These are phyloP conservation scores for Pestalotiopsis sp. DNA, from an alignment of 2,329 filamentous ascomycete genomes.

Conservation along the genomic window DNA sequence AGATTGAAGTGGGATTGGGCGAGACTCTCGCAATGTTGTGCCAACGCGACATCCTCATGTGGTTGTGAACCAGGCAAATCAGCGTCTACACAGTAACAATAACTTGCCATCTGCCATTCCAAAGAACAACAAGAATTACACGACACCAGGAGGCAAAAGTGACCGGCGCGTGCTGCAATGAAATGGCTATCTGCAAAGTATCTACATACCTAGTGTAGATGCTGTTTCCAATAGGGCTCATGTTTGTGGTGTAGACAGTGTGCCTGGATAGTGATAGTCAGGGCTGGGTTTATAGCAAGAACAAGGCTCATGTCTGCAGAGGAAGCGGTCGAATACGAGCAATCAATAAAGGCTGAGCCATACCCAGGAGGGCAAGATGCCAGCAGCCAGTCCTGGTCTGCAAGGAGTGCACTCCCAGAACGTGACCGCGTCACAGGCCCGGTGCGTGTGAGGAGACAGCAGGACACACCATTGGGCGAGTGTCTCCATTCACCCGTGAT, in stretches of 20 bases:
- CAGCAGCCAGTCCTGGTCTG: neutral
- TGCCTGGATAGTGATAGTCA: neutral
- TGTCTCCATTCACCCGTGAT: constrained; percentile 3
- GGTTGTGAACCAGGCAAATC: neutral
- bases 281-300: neutral
- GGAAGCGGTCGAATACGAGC: neutral
- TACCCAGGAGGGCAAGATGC: neutral
- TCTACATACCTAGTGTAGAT: too few relatives aligned
- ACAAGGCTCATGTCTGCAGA: neutral
- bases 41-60: neutral
- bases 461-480: neutral
- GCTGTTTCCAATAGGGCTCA: too few relatives aligned
- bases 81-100: neutral
- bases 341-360: neutral
- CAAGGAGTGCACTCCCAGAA: neutral
- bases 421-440: constrained; percentile 3
- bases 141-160: neutral
- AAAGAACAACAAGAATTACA: too few relatives aligned
- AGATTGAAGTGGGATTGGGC: neutral
- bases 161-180: neutral
- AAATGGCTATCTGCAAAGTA: neutral
- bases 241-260: neutral
- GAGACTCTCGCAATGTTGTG: neutral
- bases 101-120: too few relatives aligned
- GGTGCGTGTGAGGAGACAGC: neutral